Percentiles rank a stretch among this genome's conserved stretches.
These are phyloP conservation scores for Kockovaella imperatae DNA, from an alignment of 768 basidiomycete species.

Conservation along the genomic window DNA sequence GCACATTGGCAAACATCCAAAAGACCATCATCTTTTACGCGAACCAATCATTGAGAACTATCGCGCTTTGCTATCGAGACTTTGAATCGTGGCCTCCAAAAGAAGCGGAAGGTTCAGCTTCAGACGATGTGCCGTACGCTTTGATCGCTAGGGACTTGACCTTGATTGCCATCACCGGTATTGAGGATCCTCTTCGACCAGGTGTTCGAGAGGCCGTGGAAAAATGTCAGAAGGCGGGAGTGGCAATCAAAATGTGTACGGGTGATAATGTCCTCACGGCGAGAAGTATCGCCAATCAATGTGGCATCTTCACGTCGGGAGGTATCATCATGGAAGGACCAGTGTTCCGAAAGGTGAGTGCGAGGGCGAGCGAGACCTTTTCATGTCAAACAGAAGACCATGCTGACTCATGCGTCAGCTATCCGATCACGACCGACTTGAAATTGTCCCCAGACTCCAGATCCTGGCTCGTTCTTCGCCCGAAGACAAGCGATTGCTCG, in stretches of 20 bases:
- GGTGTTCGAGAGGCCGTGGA: slow-evolving; percentile 84
- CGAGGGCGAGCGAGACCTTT: slow-evolving; percentile 7
- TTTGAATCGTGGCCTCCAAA: slow-evolving; percentile 76
- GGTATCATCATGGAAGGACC: slow-evolving; percentile 99
- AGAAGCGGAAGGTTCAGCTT: slow-evolving; percentile 12
- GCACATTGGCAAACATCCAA: slow-evolving; percentile 67
- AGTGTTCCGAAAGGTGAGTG: slow-evolving; percentile 75
- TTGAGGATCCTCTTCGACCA: slow-evolving; percentile 88
- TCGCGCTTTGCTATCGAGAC: slow-evolving; percentile 88
- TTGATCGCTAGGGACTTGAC: slow-evolving; percentile 65
- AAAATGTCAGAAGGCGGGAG: slow-evolving; percentile 80
- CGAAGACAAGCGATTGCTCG: slow-evolving; percentile 90
- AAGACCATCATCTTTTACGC: slow-evolving; percentile 97
- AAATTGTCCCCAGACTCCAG: slow-evolving; percentile 83
- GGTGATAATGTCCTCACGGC: slow-evolving; percentile 81
- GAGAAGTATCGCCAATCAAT: slow-evolving; percentile 89
- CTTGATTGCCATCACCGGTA: slow-evolving; percentile 82
- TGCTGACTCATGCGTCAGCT: slow-evolving; percentile 49
- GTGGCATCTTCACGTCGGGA: slow-evolving; percentile 86
- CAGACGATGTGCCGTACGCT: slow-evolving; percentile 51
- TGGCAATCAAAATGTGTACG: slow-evolving; percentile 95
- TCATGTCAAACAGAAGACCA: neutral
- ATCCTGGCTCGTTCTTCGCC: slow-evolving; percentile 96
- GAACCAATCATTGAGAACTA: slow-evolving; percentile 88
- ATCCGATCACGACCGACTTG: slow-evolving; percentile 59